A percentile compares a stretch with the other conserved stretches of the same genome.
phyloP scores from a whole-genome alignment of 1,139 yeast genomes.

The Blastobotrys ciferrii region DNA sequence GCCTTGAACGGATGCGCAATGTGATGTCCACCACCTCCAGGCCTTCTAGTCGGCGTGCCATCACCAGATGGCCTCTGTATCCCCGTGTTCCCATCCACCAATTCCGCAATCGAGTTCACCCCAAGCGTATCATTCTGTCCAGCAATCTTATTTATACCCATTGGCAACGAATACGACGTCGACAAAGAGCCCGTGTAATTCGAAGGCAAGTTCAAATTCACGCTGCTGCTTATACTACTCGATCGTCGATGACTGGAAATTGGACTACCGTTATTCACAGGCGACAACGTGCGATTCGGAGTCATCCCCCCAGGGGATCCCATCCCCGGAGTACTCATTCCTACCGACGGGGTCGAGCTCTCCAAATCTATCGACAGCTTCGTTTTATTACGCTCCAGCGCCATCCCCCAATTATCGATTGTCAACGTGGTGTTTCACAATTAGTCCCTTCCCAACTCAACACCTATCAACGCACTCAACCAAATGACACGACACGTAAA shows the following conservation, averaged over 20 bases:
- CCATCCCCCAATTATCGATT: neutral
- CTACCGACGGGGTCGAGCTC: neutral
- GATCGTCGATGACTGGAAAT: constrained; percentile 16
- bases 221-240: constrained; percentile 20
- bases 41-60: constrained; percentile 2
- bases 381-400: constrained; percentile 5
- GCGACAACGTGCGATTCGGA: constrained; percentile 7
- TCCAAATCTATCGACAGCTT: constrained; percentile 11
- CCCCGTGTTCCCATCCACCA: constrained; percentile 44
- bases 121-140: constrained; percentile 52
- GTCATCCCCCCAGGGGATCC: constrained; percentile 5
- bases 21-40: constrained; percentile 44
- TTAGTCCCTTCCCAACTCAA: neutral
- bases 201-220: constrained; percentile 5
- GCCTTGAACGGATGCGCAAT: constrained; percentile 45
- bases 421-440: constrained; percentile 5
- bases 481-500: constrained; percentile 2
- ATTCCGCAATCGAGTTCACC: constrained; percentile 73
- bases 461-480: neutral
- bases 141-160: constrained; percentile 24
- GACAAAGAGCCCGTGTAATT: constrained; percentile 10
- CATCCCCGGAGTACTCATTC: neutral
- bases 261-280: constrained; percentile 5
- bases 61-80: constrained; percentile 1
- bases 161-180: constrained; percentile 20